A percentile compares a stretch with the other conserved stretches of the same genome.
phyloP scores from a whole-genome alignment of 1,284 basidiomycete species.

The Ustilago trichophora region DNA sequence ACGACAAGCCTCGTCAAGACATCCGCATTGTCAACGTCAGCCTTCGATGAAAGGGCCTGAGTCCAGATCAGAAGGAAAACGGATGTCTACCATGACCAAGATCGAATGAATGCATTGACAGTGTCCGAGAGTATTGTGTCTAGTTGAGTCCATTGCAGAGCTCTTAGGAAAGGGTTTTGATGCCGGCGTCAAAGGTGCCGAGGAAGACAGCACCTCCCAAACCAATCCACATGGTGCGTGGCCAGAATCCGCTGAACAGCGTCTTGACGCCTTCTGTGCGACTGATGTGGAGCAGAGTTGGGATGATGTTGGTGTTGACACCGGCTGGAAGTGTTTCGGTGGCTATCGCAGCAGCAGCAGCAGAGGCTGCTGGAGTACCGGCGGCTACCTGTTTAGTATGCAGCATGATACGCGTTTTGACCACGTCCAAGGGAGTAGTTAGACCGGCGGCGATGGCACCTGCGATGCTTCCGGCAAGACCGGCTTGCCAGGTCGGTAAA shows the following conservation, averaged over 20 bases:
- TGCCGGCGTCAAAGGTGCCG: conserved; percentile 80
- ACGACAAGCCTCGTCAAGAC: conserved; percentile 65
- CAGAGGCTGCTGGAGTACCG: neutral
- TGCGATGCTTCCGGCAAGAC: conserved; percentile 87
- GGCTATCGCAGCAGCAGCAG: no score
- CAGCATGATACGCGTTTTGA: conserved; percentile 97
- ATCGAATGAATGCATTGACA: no score
- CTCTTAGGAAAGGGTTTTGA: conserved; percentile 54
- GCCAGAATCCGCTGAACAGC: conserved; percentile 86
- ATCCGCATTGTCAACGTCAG: conserved; percentile 44
- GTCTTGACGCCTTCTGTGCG: conserved; percentile 77
- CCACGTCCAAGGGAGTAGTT: conserved; percentile 94
- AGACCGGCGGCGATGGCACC: conserved; percentile 87
- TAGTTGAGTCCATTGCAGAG: no score
- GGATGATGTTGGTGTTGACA: conserved; percentile 57
- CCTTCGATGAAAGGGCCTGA: conserved; percentile 10
- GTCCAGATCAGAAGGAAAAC: no score
- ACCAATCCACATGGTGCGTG: conserved; percentile 93
- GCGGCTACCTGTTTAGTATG: conserved; percentile 68
- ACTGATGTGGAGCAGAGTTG: conserved; percentile 73
- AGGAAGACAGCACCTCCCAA: conserved; percentile 96
- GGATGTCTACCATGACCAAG: no score
- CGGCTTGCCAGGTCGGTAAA: conserved; percentile 83
- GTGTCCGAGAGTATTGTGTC: no score
- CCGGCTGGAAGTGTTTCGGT: conserved; percentile 23